phyloP scores from a whole-genome alignment of 2,329 filamentous ascomycete species.

The Phialophora tarda region DNA sequence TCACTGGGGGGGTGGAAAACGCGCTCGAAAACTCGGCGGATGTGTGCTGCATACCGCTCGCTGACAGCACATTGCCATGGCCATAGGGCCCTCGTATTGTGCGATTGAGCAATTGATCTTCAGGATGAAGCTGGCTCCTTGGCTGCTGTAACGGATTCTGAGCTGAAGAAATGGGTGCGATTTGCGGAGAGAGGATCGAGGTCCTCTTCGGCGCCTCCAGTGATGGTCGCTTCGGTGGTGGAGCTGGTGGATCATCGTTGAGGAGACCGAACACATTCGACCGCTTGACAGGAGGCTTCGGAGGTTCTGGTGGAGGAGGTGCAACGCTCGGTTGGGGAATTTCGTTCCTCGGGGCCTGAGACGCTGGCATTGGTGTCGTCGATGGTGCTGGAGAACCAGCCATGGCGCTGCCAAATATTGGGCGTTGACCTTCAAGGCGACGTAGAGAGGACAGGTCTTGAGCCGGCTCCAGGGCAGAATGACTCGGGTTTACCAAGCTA shows the following conservation, averaged over 20 bases:
- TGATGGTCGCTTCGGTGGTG: slow-evolving; percentile 53
- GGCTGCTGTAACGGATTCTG: slow-evolving; percentile 20
- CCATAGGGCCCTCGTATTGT: slow-evolving; percentile 23
- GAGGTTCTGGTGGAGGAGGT: slow-evolving; percentile 31
- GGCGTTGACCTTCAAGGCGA: slow-evolving; percentile 27
- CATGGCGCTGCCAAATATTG: slow-evolving; percentile 22
- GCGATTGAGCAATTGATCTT: slow-evolving; percentile 21
- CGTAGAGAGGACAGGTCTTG: slow-evolving; percentile 31
- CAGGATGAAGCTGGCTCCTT: slow-evolving; percentile 19
- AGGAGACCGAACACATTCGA: slow-evolving; percentile 58
- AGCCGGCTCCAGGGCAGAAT: slow-evolving; percentile 22
- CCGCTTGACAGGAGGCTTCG: slow-evolving; percentile 50
- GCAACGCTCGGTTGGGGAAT: slow-evolving; percentile 26
- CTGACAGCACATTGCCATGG: slow-evolving; percentile 18
- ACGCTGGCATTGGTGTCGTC: slow-evolving; percentile 17
- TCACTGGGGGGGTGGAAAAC: slow-evolving; percentile 24
- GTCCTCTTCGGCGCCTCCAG: slow-evolving; percentile 43
- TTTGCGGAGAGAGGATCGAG: slow-evolving; percentile 36
- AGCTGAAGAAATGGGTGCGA: slow-evolving; percentile 12
- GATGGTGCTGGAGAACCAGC: slow-evolving; percentile 24
- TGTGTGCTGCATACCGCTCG: slow-evolving; percentile 21
- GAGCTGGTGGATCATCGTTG: slow-evolving; percentile 56
- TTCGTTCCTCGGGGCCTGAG: slow-evolving; percentile 31
- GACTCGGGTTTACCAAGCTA: slow-evolving; percentile 21
- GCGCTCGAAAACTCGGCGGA: slow-evolving; percentile 25